phyloP scores from a whole-genome alignment of 2,329 filamentous ascomycete genomes.

The Calycina marina region DNA sequence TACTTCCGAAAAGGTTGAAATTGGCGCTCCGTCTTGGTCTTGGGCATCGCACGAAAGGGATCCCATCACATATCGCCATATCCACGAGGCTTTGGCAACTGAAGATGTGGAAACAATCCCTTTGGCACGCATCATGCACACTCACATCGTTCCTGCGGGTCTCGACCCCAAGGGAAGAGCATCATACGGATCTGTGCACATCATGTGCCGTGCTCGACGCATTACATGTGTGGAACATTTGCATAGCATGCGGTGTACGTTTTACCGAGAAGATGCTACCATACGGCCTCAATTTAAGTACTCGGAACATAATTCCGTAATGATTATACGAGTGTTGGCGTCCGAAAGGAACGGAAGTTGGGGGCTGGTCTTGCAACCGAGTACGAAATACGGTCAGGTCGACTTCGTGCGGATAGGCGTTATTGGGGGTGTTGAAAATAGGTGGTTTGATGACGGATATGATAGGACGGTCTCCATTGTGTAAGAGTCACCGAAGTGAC shows the following conservation, averaged over 20 bases:
- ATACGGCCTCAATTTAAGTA: neutral
- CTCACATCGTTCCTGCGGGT: neutral
- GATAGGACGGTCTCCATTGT: no score
- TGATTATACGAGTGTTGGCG: neutral
- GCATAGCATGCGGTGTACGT: neutral
- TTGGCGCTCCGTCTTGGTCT: neutral
- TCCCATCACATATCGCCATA: neutral
- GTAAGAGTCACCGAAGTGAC: no score
- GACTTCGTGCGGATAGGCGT: neutral
- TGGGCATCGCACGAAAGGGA: neutral
- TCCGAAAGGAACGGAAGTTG: neutral
- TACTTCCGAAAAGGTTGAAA: neutral
- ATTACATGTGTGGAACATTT: neutral
- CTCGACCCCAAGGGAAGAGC: neutral
- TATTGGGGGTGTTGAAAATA: neutral
- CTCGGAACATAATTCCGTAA: neutral
- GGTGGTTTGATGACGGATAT: neutral
- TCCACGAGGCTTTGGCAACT: neutral
- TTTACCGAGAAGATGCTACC: neutral
- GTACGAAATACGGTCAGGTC: neutral
- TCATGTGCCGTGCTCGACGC: neutral
- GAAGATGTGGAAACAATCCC: neutral
- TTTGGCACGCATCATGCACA: neutral
- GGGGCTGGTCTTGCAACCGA: neutral
- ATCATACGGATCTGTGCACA: neutral